Conservation (phyloP, 1,139 yeast species). For the Hanseniaspora sp. region DNA sequence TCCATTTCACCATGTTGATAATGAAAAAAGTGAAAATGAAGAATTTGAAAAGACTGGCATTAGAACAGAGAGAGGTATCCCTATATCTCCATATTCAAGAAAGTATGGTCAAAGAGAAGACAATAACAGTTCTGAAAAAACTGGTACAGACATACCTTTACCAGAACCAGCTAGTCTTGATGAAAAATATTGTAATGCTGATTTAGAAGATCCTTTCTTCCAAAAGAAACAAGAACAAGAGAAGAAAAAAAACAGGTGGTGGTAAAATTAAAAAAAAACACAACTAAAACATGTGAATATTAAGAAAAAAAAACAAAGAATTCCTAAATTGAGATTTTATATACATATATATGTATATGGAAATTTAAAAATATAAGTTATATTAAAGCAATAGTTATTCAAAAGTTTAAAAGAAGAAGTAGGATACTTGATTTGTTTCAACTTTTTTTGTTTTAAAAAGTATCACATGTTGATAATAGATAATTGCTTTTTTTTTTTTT, state of each 20-base stretch:
- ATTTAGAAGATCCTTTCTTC: conserved; percentile 13
- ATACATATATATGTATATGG: too few species aligned
- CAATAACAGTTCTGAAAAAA: not conserved
- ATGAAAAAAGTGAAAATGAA: conserved; percentile 6
- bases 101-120: not conserved
- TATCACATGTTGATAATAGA: too few species aligned
- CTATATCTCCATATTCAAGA: conserved; percentile 12
- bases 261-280: not conserved
- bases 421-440: too few species aligned
- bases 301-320: not conserved
- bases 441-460: too few species aligned
- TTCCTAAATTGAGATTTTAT: not conserved
- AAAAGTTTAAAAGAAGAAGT: not conserved
- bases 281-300: not conserved
- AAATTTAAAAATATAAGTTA: not conserved
- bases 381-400: not conserved
- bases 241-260: not conserved
- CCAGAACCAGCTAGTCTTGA: not conserved
- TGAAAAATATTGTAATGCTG: not conserved
- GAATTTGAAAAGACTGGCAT: not conserved
- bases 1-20: conserved; percentile 1
- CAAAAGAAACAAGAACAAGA: not conserved
- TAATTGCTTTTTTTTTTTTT: too few species aligned
- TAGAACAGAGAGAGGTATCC: conserved; percentile 2
- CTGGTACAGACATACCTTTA: not conserved